These are phyloP conservation scores for Cryphonectria naterciae DNA, from an alignment of 2,329 filamentous ascomycete genomes.

Conservation along the genomic window DNA sequence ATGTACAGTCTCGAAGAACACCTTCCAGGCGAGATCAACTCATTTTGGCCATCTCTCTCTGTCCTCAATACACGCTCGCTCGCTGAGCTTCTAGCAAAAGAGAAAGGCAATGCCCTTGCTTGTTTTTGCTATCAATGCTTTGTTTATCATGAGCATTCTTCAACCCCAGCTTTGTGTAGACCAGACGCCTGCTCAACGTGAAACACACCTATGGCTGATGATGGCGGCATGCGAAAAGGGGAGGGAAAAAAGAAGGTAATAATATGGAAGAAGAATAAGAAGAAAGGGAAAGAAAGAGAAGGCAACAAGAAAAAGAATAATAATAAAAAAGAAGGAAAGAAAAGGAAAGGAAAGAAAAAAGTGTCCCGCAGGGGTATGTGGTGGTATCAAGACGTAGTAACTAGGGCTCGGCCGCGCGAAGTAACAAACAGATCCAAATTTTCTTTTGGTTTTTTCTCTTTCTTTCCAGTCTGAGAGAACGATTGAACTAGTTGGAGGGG, in stretches of 20 bases:
- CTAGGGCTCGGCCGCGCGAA: slow-evolving; percentile 22
- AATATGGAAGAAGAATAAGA: background rate
- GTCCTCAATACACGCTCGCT: background rate
- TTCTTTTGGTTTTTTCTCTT: slow-evolving; percentile 22
- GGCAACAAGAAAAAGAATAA: background rate
- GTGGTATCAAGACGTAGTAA: slow-evolving; percentile 29
- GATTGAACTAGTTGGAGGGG: background rate
- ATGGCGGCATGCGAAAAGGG: slow-evolving; percentile 4
- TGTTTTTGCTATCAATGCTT: slow-evolving; percentile 6
- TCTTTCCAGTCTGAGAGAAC: slow-evolving; percentile 20
- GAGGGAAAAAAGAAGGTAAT: background rate
- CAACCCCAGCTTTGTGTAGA: background rate
- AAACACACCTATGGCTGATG: background rate
- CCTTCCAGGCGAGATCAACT: background rate
- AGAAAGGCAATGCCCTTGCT: background rate
- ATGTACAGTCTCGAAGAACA: background rate
- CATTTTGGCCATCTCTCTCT: background rate
- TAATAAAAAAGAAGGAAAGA: background rate
- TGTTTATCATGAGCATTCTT: slow-evolving; percentile 11
- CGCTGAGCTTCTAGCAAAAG: background rate
- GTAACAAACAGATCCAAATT: slow-evolving; percentile 24
- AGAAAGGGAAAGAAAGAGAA: background rate
- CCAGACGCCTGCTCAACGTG: slow-evolving; percentile 7
- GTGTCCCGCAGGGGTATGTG: slow-evolving; percentile 18
- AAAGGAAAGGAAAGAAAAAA: slow-evolving; percentile 2